A percentile compares a stretch with the other conserved stretches of the same genome.
These are phyloP conservation scores for Boletus bicolor DNA, from an alignment of 768 basidiomycete genomes.

Conservation along the genomic window DNA sequence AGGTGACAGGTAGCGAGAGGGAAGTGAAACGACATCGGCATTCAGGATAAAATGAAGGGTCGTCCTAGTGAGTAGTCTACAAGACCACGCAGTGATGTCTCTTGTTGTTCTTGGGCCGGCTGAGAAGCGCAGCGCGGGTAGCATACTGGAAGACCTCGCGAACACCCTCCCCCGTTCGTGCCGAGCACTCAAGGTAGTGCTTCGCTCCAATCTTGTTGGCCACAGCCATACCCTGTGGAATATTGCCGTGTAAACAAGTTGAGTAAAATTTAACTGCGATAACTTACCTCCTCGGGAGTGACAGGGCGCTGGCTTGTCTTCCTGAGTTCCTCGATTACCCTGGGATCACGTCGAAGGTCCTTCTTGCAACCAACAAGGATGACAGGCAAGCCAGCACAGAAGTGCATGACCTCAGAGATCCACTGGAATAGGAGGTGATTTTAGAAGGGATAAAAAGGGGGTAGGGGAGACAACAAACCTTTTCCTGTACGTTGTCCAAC, in stretches of 20 bases:
- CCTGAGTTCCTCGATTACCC: slow-evolving; percentile 91
- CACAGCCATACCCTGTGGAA: slow-evolving; percentile 81
- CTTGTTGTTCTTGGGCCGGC: slow-evolving; percentile 44
- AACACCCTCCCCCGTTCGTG: slow-evolving; percentile 94
- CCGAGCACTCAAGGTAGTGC: slow-evolving; percentile 97
- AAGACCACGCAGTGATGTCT: slow-evolving; percentile 45
- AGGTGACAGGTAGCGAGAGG: slow-evolving; percentile 15
- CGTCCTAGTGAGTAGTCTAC: slow-evolving; percentile 33
- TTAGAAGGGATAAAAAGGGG: slow-evolving; percentile 8
- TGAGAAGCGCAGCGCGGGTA: slow-evolving; percentile 85
- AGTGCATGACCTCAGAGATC: slow-evolving; percentile 99
- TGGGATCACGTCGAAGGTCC: slow-evolving; percentile 90
- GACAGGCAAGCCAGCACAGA: slow-evolving; percentile 91
- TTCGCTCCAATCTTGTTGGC: slow-evolving; percentile 95
- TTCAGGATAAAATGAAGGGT: slow-evolving; percentile 19
- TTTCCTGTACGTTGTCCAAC: slow-evolving; percentile 99
- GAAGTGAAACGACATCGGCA: slow-evolving; percentile 19
- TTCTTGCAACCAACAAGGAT: slow-evolving; percentile 99
- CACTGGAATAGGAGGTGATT: slow-evolving; percentile 52
- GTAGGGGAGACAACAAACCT: slow-evolving; percentile 53
- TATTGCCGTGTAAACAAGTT: background rate
- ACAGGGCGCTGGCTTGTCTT: slow-evolving; percentile 95
- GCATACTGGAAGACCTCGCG: slow-evolving; percentile 98
- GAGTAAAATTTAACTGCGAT: background rate
- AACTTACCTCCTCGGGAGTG: slow-evolving; percentile 80